phyloP scores from a whole-genome alignment of 2,329 filamentous ascomycete genomes.

The Aureobasidium sp. region DNA sequence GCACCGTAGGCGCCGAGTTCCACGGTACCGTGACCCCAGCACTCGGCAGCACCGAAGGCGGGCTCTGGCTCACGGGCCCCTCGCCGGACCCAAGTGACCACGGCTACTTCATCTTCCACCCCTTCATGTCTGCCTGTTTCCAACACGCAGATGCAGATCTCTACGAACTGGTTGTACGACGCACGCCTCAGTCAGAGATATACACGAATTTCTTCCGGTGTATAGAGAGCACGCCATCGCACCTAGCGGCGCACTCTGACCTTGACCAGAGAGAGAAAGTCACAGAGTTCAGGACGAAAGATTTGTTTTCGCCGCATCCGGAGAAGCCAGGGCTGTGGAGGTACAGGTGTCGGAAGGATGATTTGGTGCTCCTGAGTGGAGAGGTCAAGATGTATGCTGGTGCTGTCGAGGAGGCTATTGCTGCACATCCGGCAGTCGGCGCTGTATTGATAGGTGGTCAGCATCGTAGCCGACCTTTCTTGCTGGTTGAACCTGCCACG shows the following conservation, averaged over 20 bases:
- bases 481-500: conserved; percentile 1
- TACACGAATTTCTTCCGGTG: conserved; percentile 8
- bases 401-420: conserved; percentile 1
- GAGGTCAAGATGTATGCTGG: conserved; percentile 12
- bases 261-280: background rate
- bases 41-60: conserved; percentile 11
- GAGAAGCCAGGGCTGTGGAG: background rate
- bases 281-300: conserved; percentile 8
- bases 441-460: conserved; percentile 6
- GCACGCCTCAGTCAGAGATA: background rate
- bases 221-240: background rate
- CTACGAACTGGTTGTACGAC: conserved; percentile 5
- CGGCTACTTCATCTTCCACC: conserved; percentile 4
- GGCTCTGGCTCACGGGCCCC: background rate
- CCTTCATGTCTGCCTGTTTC: conserved; percentile 2
- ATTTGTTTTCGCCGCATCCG: conserved; percentile 8
- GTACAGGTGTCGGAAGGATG: conserved; percentile 9
- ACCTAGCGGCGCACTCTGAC: background rate
- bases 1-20: background rate
- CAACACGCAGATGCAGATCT: conserved; percentile 7
- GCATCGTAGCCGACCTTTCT: conserved; percentile 1
- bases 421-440: background rate
- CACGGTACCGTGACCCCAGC: background rate
- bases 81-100: conserved; percentile 5
- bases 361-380: conserved; percentile 5